A percentile compares a stretch with the other conserved stretches of the same genome.
Evolutionary conservation across 768 basidiomycete genomes (phyloP).

Genomic region (Saitozyma sp.): DNA sequence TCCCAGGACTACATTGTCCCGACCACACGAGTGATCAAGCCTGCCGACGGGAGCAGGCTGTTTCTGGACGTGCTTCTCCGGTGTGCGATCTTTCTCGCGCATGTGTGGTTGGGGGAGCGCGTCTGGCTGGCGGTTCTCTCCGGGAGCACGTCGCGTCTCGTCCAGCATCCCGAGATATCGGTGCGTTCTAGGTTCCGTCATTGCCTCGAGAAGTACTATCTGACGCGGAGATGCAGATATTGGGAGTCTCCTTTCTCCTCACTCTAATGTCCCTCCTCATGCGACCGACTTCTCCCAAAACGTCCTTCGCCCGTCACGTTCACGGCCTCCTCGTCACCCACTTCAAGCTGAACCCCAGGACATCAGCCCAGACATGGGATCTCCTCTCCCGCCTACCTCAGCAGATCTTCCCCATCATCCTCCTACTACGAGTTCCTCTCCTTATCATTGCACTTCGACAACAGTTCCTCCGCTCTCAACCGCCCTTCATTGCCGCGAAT

Average conservation of each 20-base stretch:
- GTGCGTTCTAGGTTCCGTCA: too few relatives aligned
- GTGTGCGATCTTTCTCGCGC: conserved; percentile 16
- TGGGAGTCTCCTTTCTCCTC: conserved; percentile 34
- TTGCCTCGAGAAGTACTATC: too few relatives aligned
- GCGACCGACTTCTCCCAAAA: conserved; percentile 13
- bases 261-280: conserved; percentile 30
- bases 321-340: conserved; percentile 2
- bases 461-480: conserved; percentile 31
- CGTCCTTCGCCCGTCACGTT: conserved; percentile 9
- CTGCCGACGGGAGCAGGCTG: neutral
- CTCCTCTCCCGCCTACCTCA: conserved; percentile 16
- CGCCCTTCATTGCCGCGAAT: conserved; percentile 33
- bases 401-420: conserved; percentile 22
- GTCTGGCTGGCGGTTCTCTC: conserved; percentile 15
- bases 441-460: conserved; percentile 35
- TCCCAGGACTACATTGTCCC: conserved; percentile 29
- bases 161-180: neutral
- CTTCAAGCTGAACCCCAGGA: neutral
- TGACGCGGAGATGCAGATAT: conserved; percentile 19
- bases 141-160: conserved; percentile 3
- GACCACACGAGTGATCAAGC: neutral
- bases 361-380: neutral
- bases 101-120: conserved; percentile 25
- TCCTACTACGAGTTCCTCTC: conserved; percentile 35
- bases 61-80: conserved; percentile 14